Evolutionary conservation across 331 rosid genomes (phyloP).

Genomic region (Quercus tomentella): DNA sequence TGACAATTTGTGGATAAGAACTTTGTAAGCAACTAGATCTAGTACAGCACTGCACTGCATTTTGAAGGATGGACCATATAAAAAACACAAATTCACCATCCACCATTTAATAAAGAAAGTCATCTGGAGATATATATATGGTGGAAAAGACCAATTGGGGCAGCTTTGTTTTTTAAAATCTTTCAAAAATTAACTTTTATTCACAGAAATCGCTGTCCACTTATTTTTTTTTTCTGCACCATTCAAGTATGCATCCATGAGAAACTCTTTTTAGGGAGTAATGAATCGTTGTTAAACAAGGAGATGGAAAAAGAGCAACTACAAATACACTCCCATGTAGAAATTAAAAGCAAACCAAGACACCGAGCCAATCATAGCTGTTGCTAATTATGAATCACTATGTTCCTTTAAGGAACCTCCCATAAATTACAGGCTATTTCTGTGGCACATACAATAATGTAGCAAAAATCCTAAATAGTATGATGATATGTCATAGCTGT

Average conservation of each 20-base stretch:
- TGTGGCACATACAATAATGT: background rate
- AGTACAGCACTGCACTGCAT: background rate
- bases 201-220: background rate
- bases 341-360: too few species aligned
- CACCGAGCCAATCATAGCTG: too few species aligned
- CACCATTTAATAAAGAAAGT: background rate
- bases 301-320: background rate
- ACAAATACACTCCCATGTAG: background rate
- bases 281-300: background rate
- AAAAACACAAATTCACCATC: background rate
- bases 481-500: background rate
- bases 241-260: background rate
- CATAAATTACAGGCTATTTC: background rate
- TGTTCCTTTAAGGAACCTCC: background rate
- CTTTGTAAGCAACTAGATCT: background rate
- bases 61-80: background rate
- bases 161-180: background rate
- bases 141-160: background rate
- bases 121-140: background rate
- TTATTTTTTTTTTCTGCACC: background rate
- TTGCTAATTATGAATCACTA: background rate
- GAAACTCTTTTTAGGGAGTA: background rate
- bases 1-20: constrained; percentile 27
- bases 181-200: background rate
- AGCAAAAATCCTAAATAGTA: background rate